Evolutionary conservation across 2,329 filamentous ascomycete species (phyloP), one percentile per base, ranked within the genome.

Genomic region (Cadophora sp.): DNA sequence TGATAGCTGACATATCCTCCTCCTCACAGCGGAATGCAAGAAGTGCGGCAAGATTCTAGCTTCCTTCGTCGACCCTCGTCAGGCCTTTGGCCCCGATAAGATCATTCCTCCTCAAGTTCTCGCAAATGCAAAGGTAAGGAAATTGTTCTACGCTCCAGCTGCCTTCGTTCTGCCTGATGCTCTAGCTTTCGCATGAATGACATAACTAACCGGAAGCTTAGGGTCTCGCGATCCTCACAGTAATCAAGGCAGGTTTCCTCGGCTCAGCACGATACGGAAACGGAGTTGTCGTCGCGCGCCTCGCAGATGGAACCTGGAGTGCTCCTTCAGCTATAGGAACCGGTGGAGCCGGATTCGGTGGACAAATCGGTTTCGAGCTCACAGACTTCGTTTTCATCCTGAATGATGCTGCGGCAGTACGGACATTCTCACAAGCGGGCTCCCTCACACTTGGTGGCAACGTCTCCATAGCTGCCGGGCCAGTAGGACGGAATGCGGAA

Each of bases 321-420:
- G 92, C 92, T 3, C 92, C 92, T 14, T 91, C 89, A 66, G 93
- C 92, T 61, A 94, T 96, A 76, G 89, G 90, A 62, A 94, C 91
- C 1, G 89, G 91, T 33, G 93, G 93, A 72, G 93, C 90, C 64
- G 93, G 92, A 27, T 92, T 96, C 71, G 92, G 92, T 72, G 92
- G 92, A 48, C 92, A 96, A 81, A 93, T 96, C 75, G 92, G 92
- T 43, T 92, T 95, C 79, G 93, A 96, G 80, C 80, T 96, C 69
- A 96, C 93, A 67, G 93, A 96, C 79, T 99, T 99, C 78, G 96
- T 99, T 78, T 98, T 99, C 81, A 97, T 99, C 72, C 89, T 99
- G 71, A 99, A 99, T 81, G 95, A 99, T 77, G 84, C 89, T 50
- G 88, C 84, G 66, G 95, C 96, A 53, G 95, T 99, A 72, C 93